phyloP scores from a whole-genome alignment of 805 yeast genomes.

The Yarrowia osloensis region DNA sequence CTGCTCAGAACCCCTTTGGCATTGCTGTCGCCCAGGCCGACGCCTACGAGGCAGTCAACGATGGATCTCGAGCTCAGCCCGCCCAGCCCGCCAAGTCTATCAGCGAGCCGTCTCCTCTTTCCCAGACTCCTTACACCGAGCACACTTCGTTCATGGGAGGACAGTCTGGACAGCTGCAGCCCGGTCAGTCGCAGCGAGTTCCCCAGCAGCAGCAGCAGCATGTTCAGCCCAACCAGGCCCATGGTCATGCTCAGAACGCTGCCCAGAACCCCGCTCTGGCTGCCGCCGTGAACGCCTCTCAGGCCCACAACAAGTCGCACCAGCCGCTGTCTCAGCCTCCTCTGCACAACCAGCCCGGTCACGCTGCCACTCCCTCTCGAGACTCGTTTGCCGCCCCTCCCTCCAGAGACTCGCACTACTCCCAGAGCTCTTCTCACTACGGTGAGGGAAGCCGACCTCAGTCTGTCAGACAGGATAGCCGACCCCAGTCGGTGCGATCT shows the following conservation, averaged over 20 bases:
- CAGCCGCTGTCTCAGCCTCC: slow-evolving; percentile 16
- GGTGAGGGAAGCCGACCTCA: slow-evolving; percentile 7
- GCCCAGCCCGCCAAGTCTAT: slow-evolving; percentile 25
- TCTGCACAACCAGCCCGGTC: not conserved
- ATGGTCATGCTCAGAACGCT: not conserved
- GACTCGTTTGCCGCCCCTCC: slow-evolving; percentile 4
- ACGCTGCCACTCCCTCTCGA: not conserved
- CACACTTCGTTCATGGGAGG: not conserved
- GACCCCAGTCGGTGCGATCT: slow-evolving; percentile 8
- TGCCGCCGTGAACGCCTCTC: not conserved
- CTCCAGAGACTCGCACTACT: slow-evolving; percentile 6
- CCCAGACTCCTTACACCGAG: slow-evolving; percentile 18
- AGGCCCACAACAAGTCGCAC: slow-evolving; percentile 4
- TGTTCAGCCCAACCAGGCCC: slow-evolving; percentile 9
- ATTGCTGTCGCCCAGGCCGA: slow-evolving; percentile 22
- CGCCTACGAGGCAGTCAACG: slow-evolving; percentile 2
- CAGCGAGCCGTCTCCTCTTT: slow-evolving; percentile 2
- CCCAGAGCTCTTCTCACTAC: slow-evolving; percentile 22
- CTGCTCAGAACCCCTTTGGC: not conserved
- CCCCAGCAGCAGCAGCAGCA: slow-evolving; percentile 7
- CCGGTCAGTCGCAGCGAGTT: slow-evolving; percentile 1
- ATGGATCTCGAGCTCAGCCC: slow-evolving; percentile 12
- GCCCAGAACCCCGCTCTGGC: slow-evolving; percentile 11
- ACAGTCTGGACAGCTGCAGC: not conserved
- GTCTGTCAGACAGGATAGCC: slow-evolving; percentile 5